Percentiles rank a stretch among this genome's conserved stretches.
Conservation (phyloP, 2,329 filamentous ascomycete genomes). For the Westerdykella aurantiaca region DNA sequence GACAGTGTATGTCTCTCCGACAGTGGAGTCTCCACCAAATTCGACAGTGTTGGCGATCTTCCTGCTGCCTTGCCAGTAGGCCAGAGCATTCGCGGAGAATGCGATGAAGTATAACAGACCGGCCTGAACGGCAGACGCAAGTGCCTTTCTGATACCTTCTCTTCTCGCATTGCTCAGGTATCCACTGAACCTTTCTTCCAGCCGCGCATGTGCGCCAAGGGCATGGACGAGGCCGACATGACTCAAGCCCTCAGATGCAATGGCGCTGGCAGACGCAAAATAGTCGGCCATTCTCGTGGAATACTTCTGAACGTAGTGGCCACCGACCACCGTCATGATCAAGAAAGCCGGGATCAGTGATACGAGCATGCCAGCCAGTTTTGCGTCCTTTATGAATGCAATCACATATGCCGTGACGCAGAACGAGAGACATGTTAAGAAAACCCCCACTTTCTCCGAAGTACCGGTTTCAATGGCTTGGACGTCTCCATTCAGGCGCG, state of each 20-base stretch:
- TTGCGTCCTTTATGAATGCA: slow-evolving; percentile 59
- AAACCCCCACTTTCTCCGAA: slow-evolving; percentile 64
- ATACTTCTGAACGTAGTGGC: slow-evolving; percentile 51
- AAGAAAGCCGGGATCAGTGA: slow-evolving; percentile 59
- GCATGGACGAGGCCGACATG: slow-evolving; percentile 59
- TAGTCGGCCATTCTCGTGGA: slow-evolving; percentile 46
- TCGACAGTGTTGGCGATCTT: slow-evolving; percentile 45
- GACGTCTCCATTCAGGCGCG: slow-evolving; percentile 60
- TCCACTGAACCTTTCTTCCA: slow-evolving; percentile 55
- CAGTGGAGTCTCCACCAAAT: slow-evolving; percentile 25
- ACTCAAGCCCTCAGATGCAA: slow-evolving; percentile 57
- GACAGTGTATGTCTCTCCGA: slow-evolving; percentile 51
- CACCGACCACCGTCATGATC: slow-evolving; percentile 53
- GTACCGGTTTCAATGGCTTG: slow-evolving; percentile 62
- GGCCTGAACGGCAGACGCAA: slow-evolving; percentile 52
- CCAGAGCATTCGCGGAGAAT: slow-evolving; percentile 60
- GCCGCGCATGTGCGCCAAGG: slow-evolving; percentile 54
- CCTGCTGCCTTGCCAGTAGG: slow-evolving; percentile 62
- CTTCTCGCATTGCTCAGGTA: slow-evolving; percentile 48
- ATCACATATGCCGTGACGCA: slow-evolving; percentile 63
- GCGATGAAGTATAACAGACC: slow-evolving; percentile 62
- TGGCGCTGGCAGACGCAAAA: slow-evolving; percentile 54
- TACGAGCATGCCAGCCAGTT: slow-evolving; percentile 59
- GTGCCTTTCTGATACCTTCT: slow-evolving; percentile 54
- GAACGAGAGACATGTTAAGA: slow-evolving; percentile 57